Conservation (phyloP, 164 flowering plant species). For the Saururus chinensis region DNA sequence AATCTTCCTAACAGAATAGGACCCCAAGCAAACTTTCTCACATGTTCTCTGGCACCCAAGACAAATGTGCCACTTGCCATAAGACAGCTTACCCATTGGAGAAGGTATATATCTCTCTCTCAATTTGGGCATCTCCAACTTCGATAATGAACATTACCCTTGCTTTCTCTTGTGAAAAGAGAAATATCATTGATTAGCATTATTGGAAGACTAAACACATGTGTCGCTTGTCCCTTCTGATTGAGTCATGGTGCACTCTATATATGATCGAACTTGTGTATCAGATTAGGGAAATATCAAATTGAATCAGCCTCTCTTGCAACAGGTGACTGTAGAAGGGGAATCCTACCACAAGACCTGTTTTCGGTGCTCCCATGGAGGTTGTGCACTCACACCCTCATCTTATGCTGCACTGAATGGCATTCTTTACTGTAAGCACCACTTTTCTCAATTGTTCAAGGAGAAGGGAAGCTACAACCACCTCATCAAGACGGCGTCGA, state of each 20-base stretch:
- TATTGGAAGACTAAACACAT: no score
- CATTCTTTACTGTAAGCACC: constrained; percentile 39
- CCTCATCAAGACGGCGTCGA: constrained; percentile 17
- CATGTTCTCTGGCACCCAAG: constrained; percentile 57
- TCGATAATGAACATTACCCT: not conserved
- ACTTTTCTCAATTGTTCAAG: constrained; percentile 38
- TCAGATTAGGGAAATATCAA: no score
- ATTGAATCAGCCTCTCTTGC: not conserved
- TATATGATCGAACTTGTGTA: no score
- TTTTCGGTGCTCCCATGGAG: constrained; percentile 29
- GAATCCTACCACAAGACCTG: constrained; percentile 27
- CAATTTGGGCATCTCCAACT: not conserved
- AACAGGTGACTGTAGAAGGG: constrained; percentile 27
- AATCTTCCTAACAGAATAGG: constrained; percentile 22
- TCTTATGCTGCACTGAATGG: constrained; percentile 26
- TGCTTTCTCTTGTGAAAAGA: no score
- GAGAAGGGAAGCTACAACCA: constrained; percentile 39
- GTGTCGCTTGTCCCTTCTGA: no score
- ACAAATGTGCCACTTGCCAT: constrained; percentile 45
- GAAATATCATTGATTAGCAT: no score
- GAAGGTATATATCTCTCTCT: constrained; percentile 24
- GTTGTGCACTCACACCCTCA: constrained; percentile 22
- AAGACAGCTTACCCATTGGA: constrained; percentile 60
- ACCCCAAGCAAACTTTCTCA: constrained; percentile 40
- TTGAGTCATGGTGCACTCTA: no score